Conservation (phyloP, 108 stramenopile genomes). For the Chaetoceros muelleri region DNA sequence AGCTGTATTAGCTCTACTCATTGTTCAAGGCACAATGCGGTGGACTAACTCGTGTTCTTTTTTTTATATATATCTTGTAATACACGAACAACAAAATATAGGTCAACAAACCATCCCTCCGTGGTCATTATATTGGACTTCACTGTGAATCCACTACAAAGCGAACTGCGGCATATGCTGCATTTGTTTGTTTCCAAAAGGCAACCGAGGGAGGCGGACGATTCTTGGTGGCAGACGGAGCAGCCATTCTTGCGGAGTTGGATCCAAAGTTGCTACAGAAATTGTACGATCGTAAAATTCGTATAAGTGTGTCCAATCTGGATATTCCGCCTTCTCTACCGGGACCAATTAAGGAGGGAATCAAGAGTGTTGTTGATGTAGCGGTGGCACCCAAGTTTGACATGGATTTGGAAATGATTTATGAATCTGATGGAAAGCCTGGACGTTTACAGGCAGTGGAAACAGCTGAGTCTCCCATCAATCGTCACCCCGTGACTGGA, state of each 20-base stretch:
- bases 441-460: conserved; percentile 80
- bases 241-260: conserved; percentile 75
- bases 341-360: conserved; percentile 54
- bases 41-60: not conserved
- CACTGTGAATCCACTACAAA: conserved; percentile 84
- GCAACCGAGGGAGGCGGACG: conserved; percentile 85
- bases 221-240: conserved; percentile 82
- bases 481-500: conserved; percentile 82
- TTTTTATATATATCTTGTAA: not conserved
- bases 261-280: conserved; percentile 61
- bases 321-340: conserved; percentile 66
- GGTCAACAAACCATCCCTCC: conserved; percentile 83
- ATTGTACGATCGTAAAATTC: conserved; percentile 64
- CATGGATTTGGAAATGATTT: conserved; percentile 90
- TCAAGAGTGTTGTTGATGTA: conserved; percentile 57
- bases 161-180: conserved; percentile 84
- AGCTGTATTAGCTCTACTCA: no score
- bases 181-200: conserved; percentile 86
- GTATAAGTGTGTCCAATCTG: conserved; percentile 76
- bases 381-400: conserved; percentile 88
- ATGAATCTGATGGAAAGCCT: conserved; percentile 76
- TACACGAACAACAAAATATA: conserved; percentile 9
- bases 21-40: no score
- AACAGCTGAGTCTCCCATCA: conserved; percentile 72
- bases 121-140: conserved; percentile 82